phyloP scores from a whole-genome alignment of 2,329 filamentous ascomycete genomes.

The Pleomassaria siparia region DNA sequence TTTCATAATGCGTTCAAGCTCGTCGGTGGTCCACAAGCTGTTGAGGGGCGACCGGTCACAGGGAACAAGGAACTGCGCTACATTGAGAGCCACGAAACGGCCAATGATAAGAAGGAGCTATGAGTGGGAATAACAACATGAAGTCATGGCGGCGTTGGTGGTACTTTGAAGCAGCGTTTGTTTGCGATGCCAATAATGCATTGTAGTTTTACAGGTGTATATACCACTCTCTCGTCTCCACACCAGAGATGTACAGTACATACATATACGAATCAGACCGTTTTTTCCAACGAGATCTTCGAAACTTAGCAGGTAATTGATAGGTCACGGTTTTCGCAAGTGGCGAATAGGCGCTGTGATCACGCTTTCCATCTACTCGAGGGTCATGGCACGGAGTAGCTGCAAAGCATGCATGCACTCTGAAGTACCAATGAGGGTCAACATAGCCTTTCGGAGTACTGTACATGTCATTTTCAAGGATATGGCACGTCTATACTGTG shows the following conservation, averaged over 20 bases:
- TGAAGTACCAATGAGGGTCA: constrained; percentile 6
- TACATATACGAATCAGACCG: too few species aligned
- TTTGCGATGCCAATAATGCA: not conserved
- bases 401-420: constrained; percentile 1
- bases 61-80: constrained; percentile 42
- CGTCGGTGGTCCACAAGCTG: constrained; percentile 66
- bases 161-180: not conserved
- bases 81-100: constrained; percentile 31
- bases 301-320: too few species aligned
- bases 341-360: too few species aligned
- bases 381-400: not conserved
- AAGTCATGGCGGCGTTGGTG: not conserved
- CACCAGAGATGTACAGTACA: too few species aligned
- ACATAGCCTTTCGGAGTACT: constrained; percentile 33
- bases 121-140: constrained; percentile 15
- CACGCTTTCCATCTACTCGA: constrained; percentile 6
- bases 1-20: constrained; percentile 81
- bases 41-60: constrained; percentile 45
- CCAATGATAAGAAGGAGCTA: constrained; percentile 43
- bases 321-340: too few species aligned
- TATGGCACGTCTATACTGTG: constrained; percentile 38
- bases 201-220: not conserved
- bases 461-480: constrained; percentile 46
- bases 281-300: too few species aligned
- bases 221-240: too few species aligned